Evolutionary conservation across 1,284 basidiomycete species (phyloP), one percentile per base, ranked within the genome.

Genomic region (Austroboletus niveus): DNA sequence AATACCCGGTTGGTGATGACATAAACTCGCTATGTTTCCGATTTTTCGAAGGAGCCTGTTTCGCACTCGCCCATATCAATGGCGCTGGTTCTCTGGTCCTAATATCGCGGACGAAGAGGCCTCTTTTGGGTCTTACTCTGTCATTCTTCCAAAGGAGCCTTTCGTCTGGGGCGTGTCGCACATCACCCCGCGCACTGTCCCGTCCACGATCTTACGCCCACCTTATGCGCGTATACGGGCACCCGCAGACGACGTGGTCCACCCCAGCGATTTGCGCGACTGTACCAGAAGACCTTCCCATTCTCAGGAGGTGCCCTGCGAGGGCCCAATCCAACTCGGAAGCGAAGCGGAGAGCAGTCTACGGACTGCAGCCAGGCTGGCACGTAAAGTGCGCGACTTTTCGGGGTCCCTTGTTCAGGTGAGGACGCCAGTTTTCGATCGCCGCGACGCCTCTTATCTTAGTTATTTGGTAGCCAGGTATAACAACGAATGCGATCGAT

Each of bases 401-500:
- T 80, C 85, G 8, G 76, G 76, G 4, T 71, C 68, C 17, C 66
- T 89, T 27, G 77, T 85, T 43, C 71, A 78, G 75, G 86, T 84
- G 70, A 64, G 74, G 66, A 49, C 8, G 27, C 4, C 22, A 24
- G 22, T 3, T 24, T 24, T 24, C 22, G 22, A 29, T 29, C 27
- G 27, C 8, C 27, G 27, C 27, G 27, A 29, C 27, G 27, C 27
- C 27, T 29, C 27, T 29, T 7, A 29, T 29, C 27, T 29, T 8
- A 7, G 27, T 8, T 29, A 8, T 29, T 30, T 1, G 30, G 31
- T 53, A 92, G 92, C 77, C 82, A 44, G 89, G 88, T 7, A 69
- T 83, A 12, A 92, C 89, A 3, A 94, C 93, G 5, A 78, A 86
- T 49, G 72, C 74, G 9, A 84, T 95, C 47, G 91, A 95, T 64